Evolutionary conservation across 2,329 filamentous ascomycete genomes (phyloP).

Genomic region (Laburnicola sp.): DNA sequence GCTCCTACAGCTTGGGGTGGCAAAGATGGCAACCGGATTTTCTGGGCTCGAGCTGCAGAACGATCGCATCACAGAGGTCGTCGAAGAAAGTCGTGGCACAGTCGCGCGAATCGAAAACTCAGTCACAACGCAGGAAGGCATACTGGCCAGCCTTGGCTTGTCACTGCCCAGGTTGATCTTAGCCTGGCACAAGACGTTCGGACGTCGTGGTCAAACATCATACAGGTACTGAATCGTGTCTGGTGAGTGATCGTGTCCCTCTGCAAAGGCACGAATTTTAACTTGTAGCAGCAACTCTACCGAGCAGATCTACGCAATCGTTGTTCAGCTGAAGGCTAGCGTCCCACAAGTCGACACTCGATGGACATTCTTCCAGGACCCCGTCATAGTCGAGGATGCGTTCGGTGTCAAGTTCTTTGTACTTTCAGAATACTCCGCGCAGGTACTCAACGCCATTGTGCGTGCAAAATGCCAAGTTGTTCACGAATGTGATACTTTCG

Average conservation of each 20-base stretch:
- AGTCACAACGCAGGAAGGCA: too few species aligned
- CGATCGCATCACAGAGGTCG: background rate
- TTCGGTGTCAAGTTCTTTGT: conserved; percentile 1
- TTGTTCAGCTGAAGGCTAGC: background rate
- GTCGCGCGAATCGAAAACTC: background rate
- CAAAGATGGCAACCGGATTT: background rate
- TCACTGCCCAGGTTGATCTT: background rate
- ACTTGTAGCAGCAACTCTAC: background rate
- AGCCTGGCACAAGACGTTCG: background rate
- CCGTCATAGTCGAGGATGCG: background rate
- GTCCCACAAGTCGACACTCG: background rate
- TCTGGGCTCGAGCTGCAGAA: background rate
- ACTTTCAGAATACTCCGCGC: background rate
- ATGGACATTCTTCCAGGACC: background rate
- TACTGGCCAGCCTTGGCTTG: too few species aligned
- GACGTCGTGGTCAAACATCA: background rate
- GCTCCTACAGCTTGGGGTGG: background rate
- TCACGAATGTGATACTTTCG: too few species aligned
- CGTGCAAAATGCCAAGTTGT: too few species aligned
- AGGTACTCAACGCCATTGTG: background rate
- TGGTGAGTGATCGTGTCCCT: background rate
- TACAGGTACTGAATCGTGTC: background rate
- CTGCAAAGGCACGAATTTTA: background rate
- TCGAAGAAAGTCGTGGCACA: background rate
- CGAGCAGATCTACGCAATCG: conserved; percentile 3